A percentile compares a stretch with the other conserved stretches of the same genome.
phyloP scores from a whole-genome alignment of 371 early-diverging fungal genomes.

The Mortierella polycephala region DNA sequence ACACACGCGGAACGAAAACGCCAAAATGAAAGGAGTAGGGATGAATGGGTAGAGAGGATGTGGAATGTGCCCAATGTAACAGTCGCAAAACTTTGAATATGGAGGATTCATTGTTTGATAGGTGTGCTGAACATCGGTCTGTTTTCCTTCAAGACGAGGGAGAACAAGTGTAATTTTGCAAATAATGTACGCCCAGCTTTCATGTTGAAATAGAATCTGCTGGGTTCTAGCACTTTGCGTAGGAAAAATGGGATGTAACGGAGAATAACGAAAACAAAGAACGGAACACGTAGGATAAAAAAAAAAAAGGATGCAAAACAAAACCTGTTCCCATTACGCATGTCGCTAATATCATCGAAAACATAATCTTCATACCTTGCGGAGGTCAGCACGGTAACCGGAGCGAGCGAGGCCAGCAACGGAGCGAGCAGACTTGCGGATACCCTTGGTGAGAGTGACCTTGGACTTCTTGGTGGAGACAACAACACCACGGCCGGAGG shows the following conservation, averaged over 20 bases:
- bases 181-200: slow-evolving; percentile 54
- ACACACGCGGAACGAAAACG: not conserved
- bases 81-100: slow-evolving; percentile 36
- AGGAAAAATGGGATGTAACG: not conserved
- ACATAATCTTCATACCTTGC: slow-evolving; percentile 66
- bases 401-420: slow-evolving; percentile 75
- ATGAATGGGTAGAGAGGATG: not conserved
- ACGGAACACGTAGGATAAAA: too few species aligned
- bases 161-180: slow-evolving; percentile 39
- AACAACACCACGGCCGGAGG: slow-evolving; percentile 70
- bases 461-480: slow-evolving; percentile 75
- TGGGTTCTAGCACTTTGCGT: slow-evolving; percentile 55
- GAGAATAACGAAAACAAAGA: not conserved
- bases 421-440: slow-evolving; percentile 76
- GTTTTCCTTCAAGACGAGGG: slow-evolving; percentile 1
- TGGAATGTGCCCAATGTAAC: slow-evolving; percentile 28
- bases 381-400: slow-evolving; percentile 85
- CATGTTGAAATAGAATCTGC: slow-evolving; percentile 34
- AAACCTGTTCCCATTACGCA: too few species aligned
- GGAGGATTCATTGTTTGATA: slow-evolving; percentile 30
- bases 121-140: slow-evolving; percentile 32
- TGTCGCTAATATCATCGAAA: too few species aligned
- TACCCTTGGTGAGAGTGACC: slow-evolving; percentile 71
- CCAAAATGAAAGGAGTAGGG: not conserved
- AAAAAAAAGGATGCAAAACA: too few species aligned